Conservation (phyloP, 768 basidiomycete species). For the Phanerodontia chrysosporium region DNA sequence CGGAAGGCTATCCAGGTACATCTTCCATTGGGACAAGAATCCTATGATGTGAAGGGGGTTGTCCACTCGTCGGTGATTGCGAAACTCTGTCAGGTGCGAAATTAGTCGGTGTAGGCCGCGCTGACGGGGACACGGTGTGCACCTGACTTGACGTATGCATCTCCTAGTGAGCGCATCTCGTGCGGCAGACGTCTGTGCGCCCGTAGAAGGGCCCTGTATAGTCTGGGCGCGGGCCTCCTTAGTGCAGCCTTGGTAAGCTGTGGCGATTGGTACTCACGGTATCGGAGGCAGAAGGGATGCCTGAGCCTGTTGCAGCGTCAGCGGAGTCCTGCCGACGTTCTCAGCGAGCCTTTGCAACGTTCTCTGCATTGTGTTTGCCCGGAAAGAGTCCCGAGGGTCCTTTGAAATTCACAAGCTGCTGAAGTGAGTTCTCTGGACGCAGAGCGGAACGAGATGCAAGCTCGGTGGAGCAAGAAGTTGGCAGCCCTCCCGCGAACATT, state of each 20-base stretch:
- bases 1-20: conserved; percentile 76
- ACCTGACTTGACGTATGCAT: conserved; percentile 83
- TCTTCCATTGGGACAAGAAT: conserved; percentile 94
- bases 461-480: neutral
- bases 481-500: neutral
- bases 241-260: neutral
- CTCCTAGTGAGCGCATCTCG: conserved; percentile 84
- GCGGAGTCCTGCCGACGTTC: conserved; percentile 50
- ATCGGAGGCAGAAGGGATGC: conserved; percentile 75
- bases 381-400: no score
- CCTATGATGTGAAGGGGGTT: conserved; percentile 93
- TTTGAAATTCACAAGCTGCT: neutral
- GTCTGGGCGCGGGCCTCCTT: conserved; percentile 34
- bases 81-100: conserved; percentile 62
- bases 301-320: conserved; percentile 60
- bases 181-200: conserved; percentile 66
- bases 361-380: no score
- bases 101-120: neutral
- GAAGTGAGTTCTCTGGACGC: no score
- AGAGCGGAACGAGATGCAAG: neutral
- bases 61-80: conserved; percentile 68
- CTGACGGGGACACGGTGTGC: conserved; percentile 16
- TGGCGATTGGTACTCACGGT: conserved; percentile 50
- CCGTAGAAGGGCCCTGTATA: conserved; percentile 79
- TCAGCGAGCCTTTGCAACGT: conserved; percentile 42